A percentile compares a stretch with the other conserved stretches of the same genome.
These are phyloP conservation scores for Podospora australis DNA, from an alignment of 495 filamentous ascomycete species.

Conservation along the genomic window DNA sequence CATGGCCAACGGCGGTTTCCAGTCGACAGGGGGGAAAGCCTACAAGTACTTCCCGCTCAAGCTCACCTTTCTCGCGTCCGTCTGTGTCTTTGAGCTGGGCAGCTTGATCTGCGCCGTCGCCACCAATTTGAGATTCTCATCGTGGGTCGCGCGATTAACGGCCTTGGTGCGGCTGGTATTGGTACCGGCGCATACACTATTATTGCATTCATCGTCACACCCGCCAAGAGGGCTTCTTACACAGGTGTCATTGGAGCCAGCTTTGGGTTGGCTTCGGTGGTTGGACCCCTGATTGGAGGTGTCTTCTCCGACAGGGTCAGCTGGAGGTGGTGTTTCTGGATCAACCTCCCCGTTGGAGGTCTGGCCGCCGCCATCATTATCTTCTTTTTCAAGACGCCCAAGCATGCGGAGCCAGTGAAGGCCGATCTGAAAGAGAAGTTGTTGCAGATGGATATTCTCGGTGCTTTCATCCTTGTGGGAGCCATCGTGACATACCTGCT, in stretches of 20 bases:
- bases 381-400: neutral
- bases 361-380: neutral
- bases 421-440: neutral
- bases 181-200: slow-evolving; percentile 49
- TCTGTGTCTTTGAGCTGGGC: slow-evolving; percentile 39
- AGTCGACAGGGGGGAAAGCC: slow-evolving; percentile 39
- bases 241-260: slow-evolving; percentile 29
- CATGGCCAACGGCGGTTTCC: slow-evolving; percentile 41
- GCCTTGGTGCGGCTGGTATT: slow-evolving; percentile 39
- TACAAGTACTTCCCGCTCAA: slow-evolving; percentile 45
- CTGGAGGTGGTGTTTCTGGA: slow-evolving; percentile 46
- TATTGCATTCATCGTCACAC: slow-evolving; percentile 27
- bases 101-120: slow-evolving; percentile 41
- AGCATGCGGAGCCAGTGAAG: neutral
- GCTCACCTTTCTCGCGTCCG: slow-evolving; percentile 29
- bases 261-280: slow-evolving; percentile 62
- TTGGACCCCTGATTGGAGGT: slow-evolving; percentile 48
- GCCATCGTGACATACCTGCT: neutral
- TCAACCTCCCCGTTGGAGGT: slow-evolving; percentile 26
- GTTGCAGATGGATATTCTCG: neutral
- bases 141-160: slow-evolving; percentile 41
- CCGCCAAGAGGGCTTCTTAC: slow-evolving; percentile 32
- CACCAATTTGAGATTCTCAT: slow-evolving; percentile 38
- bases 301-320: slow-evolving; percentile 37
- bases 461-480: neutral